Evolutionary conservation across 202 grass and related monocot genomes (phyloP).

Genomic region (Alloteropsis angusta): DNA sequence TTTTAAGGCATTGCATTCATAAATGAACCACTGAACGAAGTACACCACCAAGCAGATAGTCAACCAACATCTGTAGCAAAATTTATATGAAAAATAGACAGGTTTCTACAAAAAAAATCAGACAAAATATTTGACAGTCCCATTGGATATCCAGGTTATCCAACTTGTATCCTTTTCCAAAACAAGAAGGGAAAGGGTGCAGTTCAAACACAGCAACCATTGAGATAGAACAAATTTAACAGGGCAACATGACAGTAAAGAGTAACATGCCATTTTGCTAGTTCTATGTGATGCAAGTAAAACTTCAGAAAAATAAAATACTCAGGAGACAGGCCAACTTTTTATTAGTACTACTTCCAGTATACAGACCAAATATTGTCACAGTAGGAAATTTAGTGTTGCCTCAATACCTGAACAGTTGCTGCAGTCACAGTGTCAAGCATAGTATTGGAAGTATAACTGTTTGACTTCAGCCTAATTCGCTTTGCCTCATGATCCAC

Average conservation of each 20-base stretch:
- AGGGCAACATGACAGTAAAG: not conserved
- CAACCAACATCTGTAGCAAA: not conserved
- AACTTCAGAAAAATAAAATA: not conserved
- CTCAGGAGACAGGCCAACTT: not conserved
- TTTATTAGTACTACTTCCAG: not conserved
- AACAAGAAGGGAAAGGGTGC: not conserved
- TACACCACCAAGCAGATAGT: not conserved
- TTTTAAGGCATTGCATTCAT: not conserved
- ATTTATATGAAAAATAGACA: not conserved
- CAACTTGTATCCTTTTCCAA: not conserved
- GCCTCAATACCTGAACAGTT: slow-evolving; percentile 65
- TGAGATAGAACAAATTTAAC: not conserved
- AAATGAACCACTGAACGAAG: not conserved
- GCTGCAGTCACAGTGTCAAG: slow-evolving; percentile 91
- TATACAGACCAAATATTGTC: not conserved
- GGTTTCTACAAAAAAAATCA: not conserved
- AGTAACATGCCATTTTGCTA: not conserved
- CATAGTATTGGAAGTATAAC: slow-evolving; percentile 74
- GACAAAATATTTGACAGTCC: not conserved
- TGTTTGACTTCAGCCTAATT: slow-evolving; percentile 88
- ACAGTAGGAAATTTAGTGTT: not conserved
- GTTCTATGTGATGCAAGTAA: not conserved
- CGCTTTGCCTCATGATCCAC: slow-evolving; percentile 72
- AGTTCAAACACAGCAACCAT: not conserved
- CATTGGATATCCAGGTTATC: not conserved